These are phyloP conservation scores for Narthecium ossifragum DNA, from an alignment of 106 monocot genomes.

Conservation along the genomic window DNA sequence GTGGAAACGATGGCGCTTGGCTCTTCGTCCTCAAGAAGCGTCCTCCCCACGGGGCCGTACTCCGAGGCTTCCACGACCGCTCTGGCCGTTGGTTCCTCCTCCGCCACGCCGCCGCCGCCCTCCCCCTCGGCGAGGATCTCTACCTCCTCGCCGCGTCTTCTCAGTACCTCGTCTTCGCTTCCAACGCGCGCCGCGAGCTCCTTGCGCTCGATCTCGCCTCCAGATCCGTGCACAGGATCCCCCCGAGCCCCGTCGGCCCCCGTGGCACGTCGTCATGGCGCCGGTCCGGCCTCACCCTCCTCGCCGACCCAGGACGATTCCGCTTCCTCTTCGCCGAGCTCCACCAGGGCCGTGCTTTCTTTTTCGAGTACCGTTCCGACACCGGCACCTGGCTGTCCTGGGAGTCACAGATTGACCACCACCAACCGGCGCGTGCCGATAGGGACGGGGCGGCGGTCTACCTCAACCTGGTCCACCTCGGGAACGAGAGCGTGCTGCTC, in stretches of 20 bases:
- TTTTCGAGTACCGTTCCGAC: conserved; percentile 52
- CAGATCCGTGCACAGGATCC: conserved; percentile 20
- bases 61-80: conserved; percentile 49
- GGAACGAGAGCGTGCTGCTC: conserved; percentile 34
- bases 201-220: conserved; percentile 34
- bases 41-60: conserved; percentile 41
- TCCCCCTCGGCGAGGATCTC: conserved; percentile 34
- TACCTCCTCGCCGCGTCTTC: conserved; percentile 54
- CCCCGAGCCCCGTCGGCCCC: conserved; percentile 44
- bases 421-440: conserved; percentile 9
- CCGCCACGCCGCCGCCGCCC: conserved; percentile 29
- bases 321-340: conserved; percentile 62
- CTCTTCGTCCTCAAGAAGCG: conserved; percentile 53
- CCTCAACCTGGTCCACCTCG: conserved; percentile 16
- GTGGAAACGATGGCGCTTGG: conserved; percentile 26
- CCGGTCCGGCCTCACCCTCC: conserved; percentile 44
- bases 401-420: conserved; percentile 2
- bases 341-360: conserved; percentile 16
- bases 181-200: conserved; percentile 51
- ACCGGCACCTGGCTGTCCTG: conserved; percentile 33
- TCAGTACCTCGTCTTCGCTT: conserved; percentile 55
- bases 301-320: conserved; percentile 28
- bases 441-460: background rate
- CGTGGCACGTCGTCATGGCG: conserved; percentile 70
- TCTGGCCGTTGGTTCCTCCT: conserved; percentile 54